These are phyloP conservation scores for Pharus latifolius DNA, from an alignment of 176 grass and related monocot genomes.

Conservation along the genomic window DNA sequence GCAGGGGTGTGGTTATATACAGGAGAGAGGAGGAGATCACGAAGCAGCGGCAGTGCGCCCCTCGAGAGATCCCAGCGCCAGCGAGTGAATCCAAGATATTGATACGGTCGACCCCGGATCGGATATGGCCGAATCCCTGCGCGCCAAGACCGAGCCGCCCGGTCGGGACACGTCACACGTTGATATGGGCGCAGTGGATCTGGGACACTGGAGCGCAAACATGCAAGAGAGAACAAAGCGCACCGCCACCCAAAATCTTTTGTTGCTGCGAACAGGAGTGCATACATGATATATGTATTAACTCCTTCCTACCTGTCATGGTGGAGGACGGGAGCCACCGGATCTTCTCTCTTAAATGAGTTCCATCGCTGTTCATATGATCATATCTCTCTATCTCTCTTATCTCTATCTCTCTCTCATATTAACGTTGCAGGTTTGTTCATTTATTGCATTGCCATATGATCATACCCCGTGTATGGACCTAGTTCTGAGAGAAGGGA, in stretches of 20 bases:
- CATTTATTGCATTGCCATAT: not conserved
- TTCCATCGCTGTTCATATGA: not conserved
- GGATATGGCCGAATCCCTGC: not conserved
- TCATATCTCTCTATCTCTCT: not conserved
- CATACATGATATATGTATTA: not conserved
- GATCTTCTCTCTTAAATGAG: conserved; percentile 2
- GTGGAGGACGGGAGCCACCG: not conserved
- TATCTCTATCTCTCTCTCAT: too few species aligned
- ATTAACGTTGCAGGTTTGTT: not conserved
- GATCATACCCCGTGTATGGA: not conserved
- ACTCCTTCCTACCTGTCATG: not conserved
- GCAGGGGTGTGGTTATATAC: not conserved
- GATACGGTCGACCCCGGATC: conserved; percentile 4
- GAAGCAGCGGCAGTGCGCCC: not conserved
- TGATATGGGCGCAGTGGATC: conserved; percentile 9
- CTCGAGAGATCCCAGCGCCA: conserved; percentile 5
- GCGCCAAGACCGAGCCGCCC: too few species aligned
- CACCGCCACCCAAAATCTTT: conserved; percentile 8
- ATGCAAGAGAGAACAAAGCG: too few species aligned
- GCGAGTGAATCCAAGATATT: conserved; percentile 9
- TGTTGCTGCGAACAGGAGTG: not conserved
- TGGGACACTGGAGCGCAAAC: not conserved
- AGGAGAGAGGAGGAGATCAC: not conserved
- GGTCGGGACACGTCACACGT: too few species aligned
- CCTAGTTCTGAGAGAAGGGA: not conserved